These are phyloP conservation scores for Mucor indicus DNA, from an alignment of 371 early-diverging fungal species.

Conservation along the genomic window DNA sequence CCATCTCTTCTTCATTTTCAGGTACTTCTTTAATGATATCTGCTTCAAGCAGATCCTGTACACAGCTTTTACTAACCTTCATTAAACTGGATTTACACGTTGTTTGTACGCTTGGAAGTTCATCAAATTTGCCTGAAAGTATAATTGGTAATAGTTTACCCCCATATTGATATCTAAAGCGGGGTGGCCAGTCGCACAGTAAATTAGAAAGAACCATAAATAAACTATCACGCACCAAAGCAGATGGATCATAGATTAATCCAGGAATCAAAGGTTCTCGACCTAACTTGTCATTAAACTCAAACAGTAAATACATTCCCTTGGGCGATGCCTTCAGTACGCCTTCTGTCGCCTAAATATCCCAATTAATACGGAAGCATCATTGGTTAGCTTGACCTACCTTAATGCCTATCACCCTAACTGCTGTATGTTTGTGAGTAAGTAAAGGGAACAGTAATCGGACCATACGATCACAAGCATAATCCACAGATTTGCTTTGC, in stretches of 20 bases:
- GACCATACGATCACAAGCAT: slow-evolving; percentile 25
- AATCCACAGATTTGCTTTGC: slow-evolving; percentile 16
- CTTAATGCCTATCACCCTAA: slow-evolving; percentile 30
- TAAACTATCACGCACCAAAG: slow-evolving; percentile 21
- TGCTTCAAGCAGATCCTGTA: slow-evolving; percentile 25
- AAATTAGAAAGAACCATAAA: slow-evolving; percentile 10
- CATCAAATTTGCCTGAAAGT: slow-evolving; percentile 24
- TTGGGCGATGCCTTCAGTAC: slow-evolving; percentile 15
- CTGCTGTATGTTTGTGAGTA: slow-evolving; percentile 24
- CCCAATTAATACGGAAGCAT: background rate
- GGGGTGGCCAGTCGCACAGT: slow-evolving; percentile 24
- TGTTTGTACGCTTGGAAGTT: slow-evolving; percentile 11
- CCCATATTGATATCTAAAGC: slow-evolving; percentile 29
- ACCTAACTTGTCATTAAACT: slow-evolving; percentile 8
- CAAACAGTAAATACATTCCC: slow-evolving; percentile 16
- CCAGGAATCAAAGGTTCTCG: slow-evolving; percentile 15
- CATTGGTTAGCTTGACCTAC: slow-evolving; percentile 1
- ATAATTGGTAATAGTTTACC: slow-evolving; percentile 25
- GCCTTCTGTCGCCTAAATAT: slow-evolving; percentile 7
- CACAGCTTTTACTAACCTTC: slow-evolving; percentile 15
- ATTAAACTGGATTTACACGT: slow-evolving; percentile 13
- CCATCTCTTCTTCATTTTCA: background rate
- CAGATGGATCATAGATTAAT: slow-evolving; percentile 27
- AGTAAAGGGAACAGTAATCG: slow-evolving; percentile 14
- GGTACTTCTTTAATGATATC: slow-evolving; percentile 15